Conservation (phyloP, 2,329 filamentous ascomycete genomes). For the Chalaropsis thielavioides region DNA sequence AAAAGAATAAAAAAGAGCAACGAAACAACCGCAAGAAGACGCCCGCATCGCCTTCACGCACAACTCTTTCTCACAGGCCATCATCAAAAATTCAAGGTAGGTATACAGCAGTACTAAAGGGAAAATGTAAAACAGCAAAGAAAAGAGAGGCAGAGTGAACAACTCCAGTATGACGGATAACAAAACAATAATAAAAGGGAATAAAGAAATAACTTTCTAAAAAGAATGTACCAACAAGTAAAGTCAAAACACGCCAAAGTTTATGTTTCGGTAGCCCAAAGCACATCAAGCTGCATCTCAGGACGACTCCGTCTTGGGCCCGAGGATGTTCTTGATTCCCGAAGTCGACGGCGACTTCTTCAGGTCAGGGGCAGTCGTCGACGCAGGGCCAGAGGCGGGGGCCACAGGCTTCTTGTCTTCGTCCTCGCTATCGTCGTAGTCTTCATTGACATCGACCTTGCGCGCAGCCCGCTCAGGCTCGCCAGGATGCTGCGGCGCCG, state of each 20-base stretch:
- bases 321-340: conserved; percentile 35
- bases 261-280: conserved; percentile 7
- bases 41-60: not conserved
- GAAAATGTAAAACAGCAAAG: conserved; percentile 10
- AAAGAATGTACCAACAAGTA: conserved; percentile 10
- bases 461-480: conserved; percentile 74
- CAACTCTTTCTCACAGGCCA: conserved; percentile 4
- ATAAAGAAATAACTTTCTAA: not conserved
- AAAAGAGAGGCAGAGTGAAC: conserved; percentile 2
- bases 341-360: conserved; percentile 32
- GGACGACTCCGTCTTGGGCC: conserved; percentile 34
- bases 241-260: conserved; percentile 8
- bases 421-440: conserved; percentile 89
- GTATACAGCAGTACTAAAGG: conserved; percentile 16
- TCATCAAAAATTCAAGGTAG: conserved; percentile 15
- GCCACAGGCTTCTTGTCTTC: conserved; percentile 53
- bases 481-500: conserved; percentile 30
- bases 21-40: not conserved
- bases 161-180: not conserved
- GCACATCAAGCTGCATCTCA: conserved; percentile 9
- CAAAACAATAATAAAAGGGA: not conserved
- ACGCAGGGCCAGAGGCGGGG: conserved; percentile 28
- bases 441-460: conserved; percentile 94
- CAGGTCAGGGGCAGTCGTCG: conserved; percentile 39
- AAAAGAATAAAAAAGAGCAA: conserved; percentile 11